Percentiles rank a stretch among this genome's conserved stretches.
phyloP scores from a whole-genome alignment of 352 stramenopile species.

The Ophiocytium majus region DNA sequence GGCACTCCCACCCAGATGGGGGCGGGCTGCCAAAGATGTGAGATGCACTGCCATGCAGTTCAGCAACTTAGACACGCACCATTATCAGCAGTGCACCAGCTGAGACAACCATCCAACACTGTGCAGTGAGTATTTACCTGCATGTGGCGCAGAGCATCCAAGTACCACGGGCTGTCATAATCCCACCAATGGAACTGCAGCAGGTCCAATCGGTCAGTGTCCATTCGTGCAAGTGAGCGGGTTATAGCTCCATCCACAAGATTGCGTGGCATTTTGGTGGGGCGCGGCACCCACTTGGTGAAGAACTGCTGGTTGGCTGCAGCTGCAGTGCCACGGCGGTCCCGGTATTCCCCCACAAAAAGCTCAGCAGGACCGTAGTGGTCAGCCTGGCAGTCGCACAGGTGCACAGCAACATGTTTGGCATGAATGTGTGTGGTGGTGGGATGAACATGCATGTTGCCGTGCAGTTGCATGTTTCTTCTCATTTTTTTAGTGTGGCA shows the following conservation, averaged over 20 bases:
- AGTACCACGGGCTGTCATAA: slow-evolving; percentile 55
- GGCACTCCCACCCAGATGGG: too few species aligned
- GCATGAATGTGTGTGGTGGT: neutral
- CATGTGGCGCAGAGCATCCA: slow-evolving; percentile 47
- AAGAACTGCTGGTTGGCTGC: slow-evolving; percentile 31
- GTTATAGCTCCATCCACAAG: slow-evolving; percentile 48
- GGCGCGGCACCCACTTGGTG: slow-evolving; percentile 53
- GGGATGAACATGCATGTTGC: neutral
- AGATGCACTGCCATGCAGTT: too few species aligned
- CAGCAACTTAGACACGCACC: too few species aligned
- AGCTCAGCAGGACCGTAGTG: slow-evolving; percentile 52
- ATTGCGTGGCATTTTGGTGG: slow-evolving; percentile 29
- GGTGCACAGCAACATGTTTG: neutral
- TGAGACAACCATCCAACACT: too few species aligned
- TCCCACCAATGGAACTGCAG: slow-evolving; percentile 58
- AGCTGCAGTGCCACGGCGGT: neutral
- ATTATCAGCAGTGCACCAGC: too few species aligned
- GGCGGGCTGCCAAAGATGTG: too few species aligned
- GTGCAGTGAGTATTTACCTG: too few species aligned
- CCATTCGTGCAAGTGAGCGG: slow-evolving; percentile 45
- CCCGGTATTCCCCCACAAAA: slow-evolving; percentile 39
- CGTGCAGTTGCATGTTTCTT: neutral
- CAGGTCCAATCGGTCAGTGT: slow-evolving; percentile 45
- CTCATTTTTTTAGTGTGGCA: neutral
- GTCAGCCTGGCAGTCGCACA: slow-evolving; percentile 20